Evolutionary conservation across 495 filamentous ascomycete genomes (phyloP).

Genomic region (Chaetomium cochliodes): DNA sequence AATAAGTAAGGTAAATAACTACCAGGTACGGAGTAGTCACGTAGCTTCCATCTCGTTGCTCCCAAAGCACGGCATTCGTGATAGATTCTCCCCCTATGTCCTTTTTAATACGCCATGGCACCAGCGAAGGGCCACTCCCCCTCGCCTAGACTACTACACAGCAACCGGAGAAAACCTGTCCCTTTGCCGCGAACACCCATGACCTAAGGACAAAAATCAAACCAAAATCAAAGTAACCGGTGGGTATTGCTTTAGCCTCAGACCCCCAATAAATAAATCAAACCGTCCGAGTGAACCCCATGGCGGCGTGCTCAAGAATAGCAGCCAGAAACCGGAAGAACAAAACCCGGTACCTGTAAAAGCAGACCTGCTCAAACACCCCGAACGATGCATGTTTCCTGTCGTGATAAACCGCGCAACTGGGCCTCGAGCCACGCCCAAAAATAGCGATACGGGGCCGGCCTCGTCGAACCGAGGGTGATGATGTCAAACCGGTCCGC

Average conservation of each 20-base stretch:
- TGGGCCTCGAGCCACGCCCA: slow-evolving; percentile 7
- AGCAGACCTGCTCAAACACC: slow-evolving; percentile 32
- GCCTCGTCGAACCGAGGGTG: slow-evolving; percentile 5
- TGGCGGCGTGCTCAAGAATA: slow-evolving; percentile 8
- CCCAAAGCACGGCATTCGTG: background rate
- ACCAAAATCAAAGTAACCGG: slow-evolving; percentile 14
- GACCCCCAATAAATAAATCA: slow-evolving; percentile 1
- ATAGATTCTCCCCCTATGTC: slow-evolving; percentile 1
- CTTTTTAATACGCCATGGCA: slow-evolving; percentile 11
- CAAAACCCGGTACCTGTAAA: slow-evolving; percentile 21
- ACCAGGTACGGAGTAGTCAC: too few species aligned
- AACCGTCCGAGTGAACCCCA: slow-evolving; percentile 4
- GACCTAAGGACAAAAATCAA: background rate
- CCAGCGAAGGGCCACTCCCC: background rate
- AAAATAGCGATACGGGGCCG: slow-evolving; percentile 18
- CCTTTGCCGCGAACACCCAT: slow-evolving; percentile 2
- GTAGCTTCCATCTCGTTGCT: background rate
- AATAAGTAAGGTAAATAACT: too few species aligned
- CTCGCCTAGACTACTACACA: background rate
- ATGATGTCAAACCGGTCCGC: background rate
- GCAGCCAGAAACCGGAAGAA: slow-evolving; percentile 9
- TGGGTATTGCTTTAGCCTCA: slow-evolving; percentile 18
- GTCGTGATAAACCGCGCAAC: slow-evolving; percentile 26
- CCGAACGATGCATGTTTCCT: slow-evolving; percentile 37
- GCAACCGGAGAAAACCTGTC: background rate